A percentile compares a stretch with the other conserved stretches of the same genome.
These are phyloP conservation scores for Glomus cerebriforme DNA, from an alignment of 192 early-diverging fungal genomes.

Conservation along the genomic window DNA sequence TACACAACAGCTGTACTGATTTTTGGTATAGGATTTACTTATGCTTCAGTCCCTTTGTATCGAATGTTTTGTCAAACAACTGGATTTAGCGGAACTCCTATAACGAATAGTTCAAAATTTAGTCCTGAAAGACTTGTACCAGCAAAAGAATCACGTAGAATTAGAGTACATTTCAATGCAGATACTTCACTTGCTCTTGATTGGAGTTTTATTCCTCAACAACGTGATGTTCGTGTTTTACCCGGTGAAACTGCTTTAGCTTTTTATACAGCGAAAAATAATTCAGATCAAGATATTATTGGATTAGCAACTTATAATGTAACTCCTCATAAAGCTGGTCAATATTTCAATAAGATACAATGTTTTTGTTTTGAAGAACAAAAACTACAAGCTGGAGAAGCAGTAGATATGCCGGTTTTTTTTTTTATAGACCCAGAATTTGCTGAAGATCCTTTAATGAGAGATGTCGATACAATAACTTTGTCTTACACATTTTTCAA, in stretches of 20 bases:
- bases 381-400: conserved; percentile 81
- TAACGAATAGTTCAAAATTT: conserved; percentile 67
- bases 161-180: conserved; percentile 70
- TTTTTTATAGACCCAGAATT: conserved; percentile 99
- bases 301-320: conserved; percentile 98
- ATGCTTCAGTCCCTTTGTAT: conserved; percentile 95
- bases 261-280: conserved; percentile 93
- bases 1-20: conserved; percentile 86
- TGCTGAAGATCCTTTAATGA: conserved; percentile 90
- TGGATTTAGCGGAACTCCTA: conserved; percentile 89
- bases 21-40: conserved; percentile 80
- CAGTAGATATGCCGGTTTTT: conserved; percentile 95
- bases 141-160: conserved; percentile 58
- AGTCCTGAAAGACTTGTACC: conserved; percentile 67
- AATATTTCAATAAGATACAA: conserved; percentile 99
- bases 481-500: conserved; percentile 97
- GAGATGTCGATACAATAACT: conserved; percentile 89
- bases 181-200: conserved; percentile 77
- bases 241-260: conserved; percentile 97
- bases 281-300: conserved; percentile 81
- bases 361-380: conserved; percentile 99
- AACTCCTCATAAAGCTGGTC: conserved; percentile 86
- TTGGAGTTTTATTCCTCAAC: conserved; percentile 92
- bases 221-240: conserved; percentile 81
- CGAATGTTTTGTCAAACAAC: conserved; percentile 93